Evolutionary conservation across 805 yeast genomes (phyloP), one percentile per base, ranked within the genome.

Genomic region (Clavispora vitiphila): DNA sequence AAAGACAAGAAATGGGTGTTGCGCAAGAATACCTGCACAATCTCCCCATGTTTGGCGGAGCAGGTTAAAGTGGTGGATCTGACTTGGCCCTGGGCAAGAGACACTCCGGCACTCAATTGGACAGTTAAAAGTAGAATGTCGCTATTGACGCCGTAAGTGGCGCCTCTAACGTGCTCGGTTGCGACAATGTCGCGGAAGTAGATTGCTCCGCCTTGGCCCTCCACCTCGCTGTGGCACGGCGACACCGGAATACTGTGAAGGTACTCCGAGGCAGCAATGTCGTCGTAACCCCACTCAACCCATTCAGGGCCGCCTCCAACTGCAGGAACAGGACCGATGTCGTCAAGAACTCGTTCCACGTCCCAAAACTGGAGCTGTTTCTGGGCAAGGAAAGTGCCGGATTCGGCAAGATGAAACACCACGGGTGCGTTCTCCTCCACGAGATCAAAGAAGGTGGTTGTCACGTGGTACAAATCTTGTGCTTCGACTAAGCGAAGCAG

Each of bases 1-100:
- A 36, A 50, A 36, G 47, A 30, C 18, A 50, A 34, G 19, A 39
- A 47, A 12, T 31, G 45, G 25, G 53, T 41, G 26, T 40, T 21
- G 26, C 44, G 38, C 36, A 49, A 37, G 26, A 50, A 47, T 5
- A 49, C 40, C 42, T 49, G 53, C 18, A 50, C 54, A 14, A 49
- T 34, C 29, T 50, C 53, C 15, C 53, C 53, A n/a, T 35, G 42
- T 4, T 37, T 25, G 12, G 45, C 42, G 16, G 25, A 22, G 37
- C 54, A 50, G 11, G 40, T 27, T 12, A 50, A 21, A 8, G 46
- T 37, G 27, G 39, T 34, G 11, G 41, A 34, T 9, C 24, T 23
- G 14, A 38, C 15, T 16, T 11, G 34, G 10, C 40, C 34, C 7
- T 10, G 35, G 27, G 37, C 53, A 11, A 47, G 23, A 2, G 44